phyloP scores from a whole-genome alignment of 1,284 basidiomycete genomes.

The Coniferiporia sulphurascens region DNA sequence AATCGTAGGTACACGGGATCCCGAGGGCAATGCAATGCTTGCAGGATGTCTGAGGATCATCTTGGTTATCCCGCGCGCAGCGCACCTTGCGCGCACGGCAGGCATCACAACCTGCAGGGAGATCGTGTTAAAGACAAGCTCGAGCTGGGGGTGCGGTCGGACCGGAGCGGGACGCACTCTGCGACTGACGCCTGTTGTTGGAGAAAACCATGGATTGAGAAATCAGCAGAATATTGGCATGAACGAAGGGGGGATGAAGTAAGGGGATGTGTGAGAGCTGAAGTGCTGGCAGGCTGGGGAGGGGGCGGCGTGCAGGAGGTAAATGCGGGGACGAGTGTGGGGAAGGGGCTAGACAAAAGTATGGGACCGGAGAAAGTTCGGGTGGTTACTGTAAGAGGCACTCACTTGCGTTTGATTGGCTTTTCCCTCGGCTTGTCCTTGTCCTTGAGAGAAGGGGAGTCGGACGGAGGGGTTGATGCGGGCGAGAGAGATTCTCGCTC shows the following conservation, averaged over 20 bases:
- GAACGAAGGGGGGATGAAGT: constrained; percentile 19
- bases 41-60: constrained; percentile 71
- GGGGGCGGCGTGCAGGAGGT: constrained; percentile 23
- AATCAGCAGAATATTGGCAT: constrained; percentile 9
- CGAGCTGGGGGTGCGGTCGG: constrained; percentile 17
- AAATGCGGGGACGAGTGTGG: constrained; percentile 31
- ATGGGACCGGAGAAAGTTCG: constrained; percentile 35
- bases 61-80: constrained; percentile 71
- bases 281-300: constrained; percentile 29
- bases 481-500: constrained; percentile 41
- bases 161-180: constrained; percentile 41
- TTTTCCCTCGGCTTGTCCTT: constrained; percentile 22
- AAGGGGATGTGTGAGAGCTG: constrained; percentile 24
- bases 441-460: constrained; percentile 49
- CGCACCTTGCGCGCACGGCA: constrained; percentile 79
- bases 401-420: constrained; percentile 66
- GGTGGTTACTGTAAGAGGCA: constrained; percentile 21
- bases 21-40: constrained; percentile 80
- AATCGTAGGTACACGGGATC: constrained; percentile 84
- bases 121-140: constrained; percentile 16
- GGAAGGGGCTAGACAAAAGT: constrained; percentile 25
- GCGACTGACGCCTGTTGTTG: constrained; percentile 65
- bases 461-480: constrained; percentile 52
- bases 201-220: constrained; percentile 21
- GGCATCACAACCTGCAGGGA: constrained; percentile 68